Evolutionary conservation across 768 basidiomycete genomes (phyloP), one percentile per base, ranked within the genome.

Genomic region (Tubosaeta brunneosetosa): DNA sequence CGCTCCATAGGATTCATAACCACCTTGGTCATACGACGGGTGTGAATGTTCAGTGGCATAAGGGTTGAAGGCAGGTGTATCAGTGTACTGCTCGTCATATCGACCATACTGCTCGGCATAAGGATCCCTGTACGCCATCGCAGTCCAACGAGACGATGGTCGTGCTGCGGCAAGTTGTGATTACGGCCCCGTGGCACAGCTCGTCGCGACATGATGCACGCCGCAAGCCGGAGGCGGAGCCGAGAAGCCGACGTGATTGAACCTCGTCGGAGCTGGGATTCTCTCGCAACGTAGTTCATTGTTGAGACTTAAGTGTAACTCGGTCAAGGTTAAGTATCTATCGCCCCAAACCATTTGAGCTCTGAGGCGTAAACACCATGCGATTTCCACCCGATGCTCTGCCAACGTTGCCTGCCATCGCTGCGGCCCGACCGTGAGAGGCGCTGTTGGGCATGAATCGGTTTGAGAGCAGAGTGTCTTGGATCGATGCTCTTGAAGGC

Each of bases 81-180:
- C 69, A 32, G 59, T 57, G 57, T 76, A 74, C 41, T 66, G 66
- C 25, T 62, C 60, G 54, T 67, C 56, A 34, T 69, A 56, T 14
- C 57, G 60, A n/a, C 58, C 64, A 44, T 59, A 59, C 47, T 65
- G 71, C 47, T 66, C 72, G 55, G 73, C 53, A 61, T 83, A 80
- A 19, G 82, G 81, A 65, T 85, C 81, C 53, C 69, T 73, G 66
- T 83, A 82, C 75, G 83, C 80, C 57, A 66, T 70, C 47, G 55
- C 50, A 32, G 49, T 38, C 50, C 22, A 17, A 31, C 5, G 6
- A 19, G 47, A 50, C 10, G 38, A 47, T 55, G 50, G n/a, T 34
- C 31, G 53, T 64, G 60, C 62, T 65, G 64, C 60, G 64, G 55
- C n/a, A 36, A 51, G 52, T 37, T 32, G 22, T 14, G 50, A 37